These are phyloP conservation scores for Lachnum nothofagi DNA, from an alignment of 2,329 filamentous ascomycete species.

Conservation along the genomic window DNA sequence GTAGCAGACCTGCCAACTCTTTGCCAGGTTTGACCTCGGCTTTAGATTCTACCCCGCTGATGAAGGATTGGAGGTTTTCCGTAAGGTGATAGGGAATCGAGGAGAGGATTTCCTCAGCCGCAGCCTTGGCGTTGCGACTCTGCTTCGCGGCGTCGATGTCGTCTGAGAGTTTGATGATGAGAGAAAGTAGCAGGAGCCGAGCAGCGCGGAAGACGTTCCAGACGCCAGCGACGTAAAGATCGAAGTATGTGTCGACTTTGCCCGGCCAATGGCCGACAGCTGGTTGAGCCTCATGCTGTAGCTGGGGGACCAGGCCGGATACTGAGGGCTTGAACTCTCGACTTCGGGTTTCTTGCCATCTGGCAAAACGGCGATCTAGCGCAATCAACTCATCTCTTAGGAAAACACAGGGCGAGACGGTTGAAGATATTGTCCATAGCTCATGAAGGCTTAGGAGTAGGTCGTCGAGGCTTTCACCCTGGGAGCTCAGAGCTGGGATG, in stretches of 20 bases:
- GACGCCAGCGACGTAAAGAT: conserved; percentile 51
- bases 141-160: background rate
- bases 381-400: conserved; percentile 6
- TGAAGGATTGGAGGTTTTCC: conserved; percentile 19
- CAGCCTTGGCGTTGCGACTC: background rate
- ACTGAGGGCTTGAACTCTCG: conserved; percentile 14
- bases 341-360: conserved; percentile 16
- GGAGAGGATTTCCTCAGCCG: conserved; percentile 18
- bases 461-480: conserved; percentile 3
- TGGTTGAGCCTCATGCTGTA: background rate
- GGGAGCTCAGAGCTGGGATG: conserved; percentile 1
- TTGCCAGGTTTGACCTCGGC: conserved; percentile 14
- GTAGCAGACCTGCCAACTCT: conserved; percentile 25
- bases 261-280: conserved; percentile 51
- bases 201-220: conserved; percentile 51
- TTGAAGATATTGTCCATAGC: too few relatives aligned
- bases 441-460: conserved; percentile 2
- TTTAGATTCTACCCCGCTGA: conserved; percentile 4
- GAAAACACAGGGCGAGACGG: too few relatives aligned
- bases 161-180: conserved; percentile 38
- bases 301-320: conserved; percentile 5
- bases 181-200: conserved; percentile 47
- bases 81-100: conserved; percentile 25
- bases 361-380: conserved; percentile 3
- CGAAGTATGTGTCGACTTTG: conserved; percentile 51